Percentiles rank a stretch among this genome's conserved stretches.
Conservation (phyloP, 2,329 filamentous ascomycete genomes). For the Plenodomus tracheiphilus region DNA sequence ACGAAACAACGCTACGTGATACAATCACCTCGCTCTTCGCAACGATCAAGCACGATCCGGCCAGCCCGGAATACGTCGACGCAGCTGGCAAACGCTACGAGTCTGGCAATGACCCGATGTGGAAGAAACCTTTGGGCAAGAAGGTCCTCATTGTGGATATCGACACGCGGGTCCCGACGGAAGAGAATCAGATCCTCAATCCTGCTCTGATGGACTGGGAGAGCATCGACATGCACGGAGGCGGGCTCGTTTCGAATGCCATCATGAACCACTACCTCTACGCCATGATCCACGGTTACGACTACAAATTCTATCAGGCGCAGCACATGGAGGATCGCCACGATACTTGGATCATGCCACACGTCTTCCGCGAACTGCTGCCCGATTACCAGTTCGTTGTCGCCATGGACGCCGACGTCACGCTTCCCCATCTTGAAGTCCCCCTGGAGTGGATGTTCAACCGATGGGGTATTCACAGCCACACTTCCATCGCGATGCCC, state of each 20-base stretch:
- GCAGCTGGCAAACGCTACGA: conserved; percentile 14
- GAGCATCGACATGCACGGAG: conserved; percentile 23
- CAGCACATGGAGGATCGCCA: conserved; percentile 40
- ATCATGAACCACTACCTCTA: conserved; percentile 22
- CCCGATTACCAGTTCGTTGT: conserved; percentile 49
- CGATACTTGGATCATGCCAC: conserved; percentile 51
- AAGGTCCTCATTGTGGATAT: conserved; percentile 36
- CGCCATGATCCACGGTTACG: conserved; percentile 51
- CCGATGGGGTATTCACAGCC: conserved; percentile 48
- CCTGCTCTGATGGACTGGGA: conserved; percentile 26
- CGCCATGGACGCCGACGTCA: conserved; percentile 52
- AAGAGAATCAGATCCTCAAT: conserved; percentile 25
- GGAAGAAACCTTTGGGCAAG: conserved; percentile 27
- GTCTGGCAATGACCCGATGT: conserved; percentile 12
- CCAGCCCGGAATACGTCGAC: conserved; percentile 11
- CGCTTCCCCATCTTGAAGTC: conserved; percentile 48
- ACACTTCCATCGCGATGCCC: conserved; percentile 49
- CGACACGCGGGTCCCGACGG: conserved; percentile 31
- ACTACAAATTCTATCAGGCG: conserved; percentile 51
- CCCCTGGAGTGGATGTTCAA: conserved; percentile 56
- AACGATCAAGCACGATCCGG: conserved; percentile 17
- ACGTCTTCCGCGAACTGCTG: conserved; percentile 46
- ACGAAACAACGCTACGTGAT: conserved; percentile 8
- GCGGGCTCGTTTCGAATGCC: conserved; percentile 24
- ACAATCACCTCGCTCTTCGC: conserved; percentile 19